Evolutionary conservation across 176 grass and related monocot genomes (phyloP).

Genomic region (Lolium perenne): DNA sequence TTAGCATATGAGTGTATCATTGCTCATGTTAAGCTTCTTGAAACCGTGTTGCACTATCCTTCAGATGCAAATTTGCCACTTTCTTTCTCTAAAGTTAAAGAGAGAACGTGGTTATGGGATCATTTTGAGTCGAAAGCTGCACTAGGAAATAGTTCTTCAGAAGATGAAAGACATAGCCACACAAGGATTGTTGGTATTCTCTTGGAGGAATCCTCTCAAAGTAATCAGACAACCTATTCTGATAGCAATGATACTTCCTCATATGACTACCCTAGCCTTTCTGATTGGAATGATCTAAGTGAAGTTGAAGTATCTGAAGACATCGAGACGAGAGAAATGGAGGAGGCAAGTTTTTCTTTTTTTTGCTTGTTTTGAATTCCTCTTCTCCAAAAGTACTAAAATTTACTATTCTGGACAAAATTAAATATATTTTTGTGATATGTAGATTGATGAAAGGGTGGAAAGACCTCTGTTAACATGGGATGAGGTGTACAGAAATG

Average conservation of each 20-base stretch:
- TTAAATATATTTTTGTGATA: conserved; percentile 32
- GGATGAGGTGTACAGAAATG: conserved; percentile 90
- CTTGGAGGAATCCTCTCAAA: conserved; percentile 56
- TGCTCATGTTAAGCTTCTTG: conserved; percentile 83
- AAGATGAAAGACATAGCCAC: conserved; percentile 34
- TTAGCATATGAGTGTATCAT: conserved; percentile 82
- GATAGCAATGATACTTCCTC: conserved; percentile 60
- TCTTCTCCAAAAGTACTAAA: conserved; percentile 35
- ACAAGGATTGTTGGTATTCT: conserved; percentile 59
- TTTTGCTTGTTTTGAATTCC: conserved; percentile 18
- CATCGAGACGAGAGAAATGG: conserved; percentile 78
- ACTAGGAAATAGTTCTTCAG: conserved; percentile 44
- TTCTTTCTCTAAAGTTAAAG: conserved; percentile 71
- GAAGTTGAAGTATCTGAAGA: conserved; percentile 86
- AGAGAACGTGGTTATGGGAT: conserved; percentile 86
- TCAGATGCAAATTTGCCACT: conserved; percentile 72
- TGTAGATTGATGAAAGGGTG: conserved; percentile 90
- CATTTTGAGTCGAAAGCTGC: conserved; percentile 58
- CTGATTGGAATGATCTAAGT: conserved; percentile 80
- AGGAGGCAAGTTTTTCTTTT: conserved; percentile 66
- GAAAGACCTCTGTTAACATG: conserved; percentile 83
- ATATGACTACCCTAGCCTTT: conserved; percentile 65
- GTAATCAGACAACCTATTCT: conserved; percentile 43
- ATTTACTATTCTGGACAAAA: conserved; percentile 20
- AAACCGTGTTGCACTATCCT: conserved; percentile 80